Evolutionary conservation across 2,329 filamentous ascomycete genomes (phyloP).

Genomic region (Phaeosphaeriaceae sp.): DNA sequence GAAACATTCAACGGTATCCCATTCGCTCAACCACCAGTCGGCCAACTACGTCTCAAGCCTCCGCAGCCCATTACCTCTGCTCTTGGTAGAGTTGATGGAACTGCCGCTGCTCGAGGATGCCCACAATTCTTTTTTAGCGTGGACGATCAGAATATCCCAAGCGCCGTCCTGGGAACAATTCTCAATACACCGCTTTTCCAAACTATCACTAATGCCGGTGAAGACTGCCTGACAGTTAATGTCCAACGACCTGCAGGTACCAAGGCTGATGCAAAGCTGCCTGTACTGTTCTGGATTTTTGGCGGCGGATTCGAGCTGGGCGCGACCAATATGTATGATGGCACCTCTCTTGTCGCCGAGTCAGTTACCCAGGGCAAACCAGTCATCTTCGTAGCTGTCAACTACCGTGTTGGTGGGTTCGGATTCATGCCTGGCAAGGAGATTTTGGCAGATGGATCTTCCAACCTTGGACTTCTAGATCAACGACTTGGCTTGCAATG

Average conservation of each 20-base stretch:
- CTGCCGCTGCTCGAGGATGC: conserved; percentile 65
- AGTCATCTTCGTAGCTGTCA: conserved; percentile 77
- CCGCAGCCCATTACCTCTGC: conserved; percentile 65
- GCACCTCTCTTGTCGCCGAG: conserved; percentile 46
- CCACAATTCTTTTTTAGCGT: conserved; percentile 73
- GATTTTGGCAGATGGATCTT: conserved; percentile 68
- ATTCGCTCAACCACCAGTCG: conserved; percentile 73
- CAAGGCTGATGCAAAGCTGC: conserved; percentile 48
- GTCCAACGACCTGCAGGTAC: conserved; percentile 51
- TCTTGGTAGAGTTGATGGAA: conserved; percentile 68
- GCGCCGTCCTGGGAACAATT: conserved; percentile 46
- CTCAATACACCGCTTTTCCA: conserved; percentile 51
- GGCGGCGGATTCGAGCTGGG: conserved; percentile 52
- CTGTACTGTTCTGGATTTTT: conserved; percentile 58
- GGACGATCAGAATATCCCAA: conserved; percentile 42
- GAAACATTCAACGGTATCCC: conserved; percentile 79
- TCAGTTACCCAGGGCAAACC: conserved; percentile 63
- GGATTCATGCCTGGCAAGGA: conserved; percentile 76
- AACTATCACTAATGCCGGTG: conserved; percentile 42
- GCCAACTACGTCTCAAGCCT: conserved; percentile 70
- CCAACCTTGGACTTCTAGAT: conserved; percentile 75
- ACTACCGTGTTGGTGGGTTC: conserved; percentile 77
- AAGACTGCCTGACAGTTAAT: conserved; percentile 54
- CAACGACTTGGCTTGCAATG: conserved; percentile 76
- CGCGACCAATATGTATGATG: conserved; percentile 50